Conservation (phyloP, 2,329 filamentous ascomycete species). For the Chaetoscypha palmicola region DNA sequence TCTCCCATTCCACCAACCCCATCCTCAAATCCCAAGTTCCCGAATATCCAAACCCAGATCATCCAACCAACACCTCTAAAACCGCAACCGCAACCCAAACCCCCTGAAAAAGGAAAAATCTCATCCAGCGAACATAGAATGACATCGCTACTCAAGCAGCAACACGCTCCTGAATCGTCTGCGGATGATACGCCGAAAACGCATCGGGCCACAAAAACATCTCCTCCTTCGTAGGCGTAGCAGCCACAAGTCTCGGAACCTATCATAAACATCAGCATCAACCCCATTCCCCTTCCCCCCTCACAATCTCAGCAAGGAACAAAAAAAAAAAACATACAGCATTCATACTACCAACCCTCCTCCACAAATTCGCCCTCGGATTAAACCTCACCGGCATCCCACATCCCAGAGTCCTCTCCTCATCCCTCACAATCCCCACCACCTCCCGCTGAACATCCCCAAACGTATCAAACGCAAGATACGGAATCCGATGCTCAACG, state of each 20-base stretch:
- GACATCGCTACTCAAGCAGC: conserved; percentile 19
- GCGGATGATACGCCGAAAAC: conserved; percentile 38
- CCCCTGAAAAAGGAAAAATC: too few relatives aligned
- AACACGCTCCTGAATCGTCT: conserved; percentile 19
- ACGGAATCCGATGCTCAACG: conserved; percentile 50
- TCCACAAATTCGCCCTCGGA: conserved; percentile 62
- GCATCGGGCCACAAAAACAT: conserved; percentile 57
- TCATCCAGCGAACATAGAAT: too few relatives aligned
- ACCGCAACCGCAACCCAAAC: too few relatives aligned
- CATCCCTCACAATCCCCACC: conserved; percentile 51
- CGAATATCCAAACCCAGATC: too few relatives aligned
- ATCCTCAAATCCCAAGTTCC: too few relatives aligned
- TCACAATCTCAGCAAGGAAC: background rate
- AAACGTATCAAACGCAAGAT: conserved; percentile 59
- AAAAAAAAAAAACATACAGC: conserved; percentile 30
- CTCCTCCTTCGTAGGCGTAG: conserved; percentile 48
- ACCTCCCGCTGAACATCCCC: conserved; percentile 58
- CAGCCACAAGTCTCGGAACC: conserved; percentile 41
- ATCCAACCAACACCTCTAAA: too few relatives aligned
- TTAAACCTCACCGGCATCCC: conserved; percentile 58
- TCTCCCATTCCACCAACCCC: too few relatives aligned
- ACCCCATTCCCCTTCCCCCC: background rate
- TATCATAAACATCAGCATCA: conserved; percentile 3
- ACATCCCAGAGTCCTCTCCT: conserved; percentile 51
- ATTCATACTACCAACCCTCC: conserved; percentile 51